Evolutionary conservation across 169 alveolate species (phyloP).

Genomic region (Cryptosporidium andersoni): DNA sequence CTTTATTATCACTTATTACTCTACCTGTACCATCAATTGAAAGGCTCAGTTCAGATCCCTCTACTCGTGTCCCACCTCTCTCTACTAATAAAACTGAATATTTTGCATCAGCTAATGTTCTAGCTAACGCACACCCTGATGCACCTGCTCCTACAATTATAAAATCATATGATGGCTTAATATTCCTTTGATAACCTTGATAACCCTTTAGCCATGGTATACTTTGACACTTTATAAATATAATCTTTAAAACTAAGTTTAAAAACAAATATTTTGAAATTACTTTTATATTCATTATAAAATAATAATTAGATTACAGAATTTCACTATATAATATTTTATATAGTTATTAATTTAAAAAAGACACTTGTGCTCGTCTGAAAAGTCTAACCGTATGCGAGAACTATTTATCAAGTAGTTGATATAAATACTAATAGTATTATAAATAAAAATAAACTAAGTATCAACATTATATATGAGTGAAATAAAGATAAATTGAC

Average conservation of each 20-base stretch:
- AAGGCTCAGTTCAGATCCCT: constrained; percentile 69
- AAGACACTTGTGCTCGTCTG: too few species aligned
- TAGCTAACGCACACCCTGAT: constrained; percentile 79
- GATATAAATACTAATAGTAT: too few species aligned
- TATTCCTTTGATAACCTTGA: not conserved
- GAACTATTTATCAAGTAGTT: too few species aligned
- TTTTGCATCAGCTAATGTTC: constrained; percentile 74
- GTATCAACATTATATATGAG: constrained; percentile 1
- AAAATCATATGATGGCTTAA: constrained; percentile 71
- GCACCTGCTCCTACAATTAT: constrained; percentile 79
- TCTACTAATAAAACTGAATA: constrained; percentile 76
- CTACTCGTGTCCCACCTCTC: constrained; percentile 75
- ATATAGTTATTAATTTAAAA: too few species aligned
- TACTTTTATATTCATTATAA: too few species aligned
- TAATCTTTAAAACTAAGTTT: not conserved
- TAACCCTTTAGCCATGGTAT: constrained; percentile 1
- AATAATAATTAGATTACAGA: too few species aligned
- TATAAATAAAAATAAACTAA: constrained; percentile 23
- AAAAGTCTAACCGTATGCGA: too few species aligned
- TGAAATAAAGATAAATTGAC: constrained; percentile 18
- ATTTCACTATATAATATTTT: too few species aligned
- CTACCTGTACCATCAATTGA: constrained; percentile 76
- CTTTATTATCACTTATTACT: constrained; percentile 74
- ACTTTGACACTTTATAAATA: not conserved
- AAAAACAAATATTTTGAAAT: not conserved